Percentiles rank a stretch among this genome's conserved stretches.
Conservation (phyloP, 768 basidiomycete species). For the Chalciporus piperatus region DNA sequence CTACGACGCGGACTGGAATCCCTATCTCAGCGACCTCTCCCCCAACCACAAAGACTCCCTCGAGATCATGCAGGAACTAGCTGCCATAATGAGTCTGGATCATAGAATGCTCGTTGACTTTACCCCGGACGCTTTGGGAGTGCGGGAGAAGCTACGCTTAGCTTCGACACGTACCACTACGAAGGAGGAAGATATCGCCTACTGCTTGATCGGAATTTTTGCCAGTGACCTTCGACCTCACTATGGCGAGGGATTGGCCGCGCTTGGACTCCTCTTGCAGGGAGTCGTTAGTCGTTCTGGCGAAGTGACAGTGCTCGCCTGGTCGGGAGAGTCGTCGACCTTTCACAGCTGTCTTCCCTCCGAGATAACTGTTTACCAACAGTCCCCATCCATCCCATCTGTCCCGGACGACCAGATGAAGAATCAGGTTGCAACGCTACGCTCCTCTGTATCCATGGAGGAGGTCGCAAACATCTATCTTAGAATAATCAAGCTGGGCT, state of each 20-base stretch:
- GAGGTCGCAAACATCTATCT: not conserved
- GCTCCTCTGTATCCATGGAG: no score
- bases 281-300: not conserved
- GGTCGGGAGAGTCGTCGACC: not conserved
- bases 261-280: not conserved
- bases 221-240: not conserved
- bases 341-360: not conserved
- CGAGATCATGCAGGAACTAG: no score
- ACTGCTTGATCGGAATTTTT: slow-evolving; percentile 17
- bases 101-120: no score
- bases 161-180: slow-evolving; percentile 18
- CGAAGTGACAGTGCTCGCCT: not conserved
- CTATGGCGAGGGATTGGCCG: not conserved
- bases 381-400: not conserved
- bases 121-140: not conserved
- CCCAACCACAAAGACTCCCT: no score
- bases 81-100: no score
- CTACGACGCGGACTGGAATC: no score
- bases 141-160: not conserved
- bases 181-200: slow-evolving; percentile 15
- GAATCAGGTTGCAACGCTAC: not conserved
- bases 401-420: not conserved
- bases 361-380: not conserved
- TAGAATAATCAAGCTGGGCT: not conserved
- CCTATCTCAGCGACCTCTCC: no score